Evolutionary conservation across 345 rosid genomes (phyloP).

Genomic region (Erodium maritimum): DNA sequence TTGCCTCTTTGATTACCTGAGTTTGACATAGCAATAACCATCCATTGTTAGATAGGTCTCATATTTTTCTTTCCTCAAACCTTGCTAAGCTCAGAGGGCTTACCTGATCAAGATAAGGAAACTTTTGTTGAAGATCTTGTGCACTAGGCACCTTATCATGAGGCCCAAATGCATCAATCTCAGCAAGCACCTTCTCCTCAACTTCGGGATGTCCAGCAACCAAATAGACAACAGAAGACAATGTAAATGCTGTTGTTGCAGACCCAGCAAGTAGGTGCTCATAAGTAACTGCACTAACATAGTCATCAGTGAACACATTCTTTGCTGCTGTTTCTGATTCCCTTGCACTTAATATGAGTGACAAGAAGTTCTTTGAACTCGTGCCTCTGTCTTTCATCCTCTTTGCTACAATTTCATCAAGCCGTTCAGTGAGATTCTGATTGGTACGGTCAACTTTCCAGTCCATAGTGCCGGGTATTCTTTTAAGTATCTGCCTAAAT

Average conservation of each 20-base stretch:
- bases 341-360: conserved; percentile 55
- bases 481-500: conserved; percentile 65
- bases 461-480: conserved; percentile 87
- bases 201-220: conserved; percentile 65
- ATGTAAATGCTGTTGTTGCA: conserved; percentile 70
- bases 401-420: conserved; percentile 60
- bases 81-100: too few relatives aligned
- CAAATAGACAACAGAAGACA: conserved; percentile 59
- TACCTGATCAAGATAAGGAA: conserved; percentile 82
- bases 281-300: conserved; percentile 74
- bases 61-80: background rate
- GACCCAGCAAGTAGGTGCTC: conserved; percentile 96
- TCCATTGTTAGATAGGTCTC: background rate
- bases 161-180: conserved; percentile 60
- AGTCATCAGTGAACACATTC: conserved; percentile 52
- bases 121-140: conserved; percentile 53
- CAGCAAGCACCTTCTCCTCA: conserved; percentile 56
- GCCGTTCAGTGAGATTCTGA: conserved; percentile 36
- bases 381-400: conserved; percentile 38
- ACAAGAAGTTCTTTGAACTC: conserved; percentile 65
- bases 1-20: conserved; percentile 79
- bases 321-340: conserved; percentile 42
- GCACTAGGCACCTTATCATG: conserved; percentile 43
- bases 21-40: conserved; percentile 2
- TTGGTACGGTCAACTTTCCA: conserved; percentile 63